Conservation (phyloP, 257 asterid species). For the Solanum stenotomum region DNA sequence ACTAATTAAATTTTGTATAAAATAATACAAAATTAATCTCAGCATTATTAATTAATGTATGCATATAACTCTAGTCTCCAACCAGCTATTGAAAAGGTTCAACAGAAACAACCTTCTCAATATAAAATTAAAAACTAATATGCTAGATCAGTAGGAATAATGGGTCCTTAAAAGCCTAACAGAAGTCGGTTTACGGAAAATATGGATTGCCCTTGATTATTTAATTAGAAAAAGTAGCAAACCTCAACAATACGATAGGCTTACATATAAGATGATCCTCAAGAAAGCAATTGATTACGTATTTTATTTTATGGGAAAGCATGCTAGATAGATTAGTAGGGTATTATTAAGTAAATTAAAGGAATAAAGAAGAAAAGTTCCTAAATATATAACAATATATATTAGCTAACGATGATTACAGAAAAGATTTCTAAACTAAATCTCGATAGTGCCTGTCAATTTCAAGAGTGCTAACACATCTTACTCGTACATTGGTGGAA, state of each 20-base stretch:
- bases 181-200: constrained; percentile 17
- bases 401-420: neutral
- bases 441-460: neutral
- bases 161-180: constrained; percentile 36
- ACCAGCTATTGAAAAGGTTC: neutral
- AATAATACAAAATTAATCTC: too few relatives aligned
- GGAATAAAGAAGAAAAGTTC: neutral
- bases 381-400: neutral
- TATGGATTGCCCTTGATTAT: neutral
- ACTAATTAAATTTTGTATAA: too few relatives aligned
- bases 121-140: neutral
- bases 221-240: neutral
- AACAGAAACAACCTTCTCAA: neutral
- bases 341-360: neutral
- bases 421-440: neutral
- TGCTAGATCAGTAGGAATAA: constrained; percentile 21
- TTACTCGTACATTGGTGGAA: constrained; percentile 4
- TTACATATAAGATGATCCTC: neutral
- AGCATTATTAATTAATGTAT: too few relatives aligned
- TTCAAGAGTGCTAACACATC: neutral
- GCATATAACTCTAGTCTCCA: neutral
- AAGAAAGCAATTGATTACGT: neutral
- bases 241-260: neutral
- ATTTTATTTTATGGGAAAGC: neutral
- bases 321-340: constrained; percentile 3